These are phyloP conservation scores for Castanospermum australe DNA, from an alignment of 306 rosid species.

Conservation along the genomic window DNA sequence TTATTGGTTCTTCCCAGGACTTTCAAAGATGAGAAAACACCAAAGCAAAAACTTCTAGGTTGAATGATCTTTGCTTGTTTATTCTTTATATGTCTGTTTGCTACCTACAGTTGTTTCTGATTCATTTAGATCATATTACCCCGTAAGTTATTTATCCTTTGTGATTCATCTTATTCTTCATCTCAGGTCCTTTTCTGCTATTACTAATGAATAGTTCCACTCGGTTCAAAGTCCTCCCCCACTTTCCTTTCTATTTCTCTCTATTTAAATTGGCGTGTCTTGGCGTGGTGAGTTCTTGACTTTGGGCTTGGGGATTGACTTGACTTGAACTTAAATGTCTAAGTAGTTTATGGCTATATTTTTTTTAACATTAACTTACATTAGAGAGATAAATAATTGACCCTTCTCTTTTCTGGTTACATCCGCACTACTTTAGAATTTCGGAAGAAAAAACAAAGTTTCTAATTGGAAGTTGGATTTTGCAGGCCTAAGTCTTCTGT, in stretches of 20 bases:
- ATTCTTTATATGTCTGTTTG: background rate
- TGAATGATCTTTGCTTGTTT: background rate
- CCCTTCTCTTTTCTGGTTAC: background rate
- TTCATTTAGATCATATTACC: background rate
- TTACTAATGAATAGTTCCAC: background rate
- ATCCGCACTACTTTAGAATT: background rate
- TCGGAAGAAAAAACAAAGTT: background rate
- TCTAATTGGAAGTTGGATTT: slow-evolving; percentile 14
- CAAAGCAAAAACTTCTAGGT: background rate
- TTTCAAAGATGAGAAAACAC: background rate
- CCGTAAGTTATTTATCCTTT: background rate
- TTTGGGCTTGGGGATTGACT: slow-evolving; percentile 19
- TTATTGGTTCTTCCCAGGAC: background rate
- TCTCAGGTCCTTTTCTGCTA: background rate
- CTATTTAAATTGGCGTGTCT: background rate
- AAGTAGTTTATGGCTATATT: background rate
- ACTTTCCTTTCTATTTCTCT: background rate
- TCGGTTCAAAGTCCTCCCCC: background rate
- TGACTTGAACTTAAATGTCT: slow-evolving; percentile 5
- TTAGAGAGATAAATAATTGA: background rate
- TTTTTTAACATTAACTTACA: background rate
- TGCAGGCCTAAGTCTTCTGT: slow-evolving; percentile 24
- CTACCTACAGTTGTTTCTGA: background rate
- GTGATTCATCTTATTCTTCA: slow-evolving; percentile 14
- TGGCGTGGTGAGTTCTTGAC: background rate